Evolutionary conservation across 2,329 filamentous ascomycete genomes (phyloP), one percentile per base, ranked within the genome.

Genomic region (Alternaria longipes): DNA sequence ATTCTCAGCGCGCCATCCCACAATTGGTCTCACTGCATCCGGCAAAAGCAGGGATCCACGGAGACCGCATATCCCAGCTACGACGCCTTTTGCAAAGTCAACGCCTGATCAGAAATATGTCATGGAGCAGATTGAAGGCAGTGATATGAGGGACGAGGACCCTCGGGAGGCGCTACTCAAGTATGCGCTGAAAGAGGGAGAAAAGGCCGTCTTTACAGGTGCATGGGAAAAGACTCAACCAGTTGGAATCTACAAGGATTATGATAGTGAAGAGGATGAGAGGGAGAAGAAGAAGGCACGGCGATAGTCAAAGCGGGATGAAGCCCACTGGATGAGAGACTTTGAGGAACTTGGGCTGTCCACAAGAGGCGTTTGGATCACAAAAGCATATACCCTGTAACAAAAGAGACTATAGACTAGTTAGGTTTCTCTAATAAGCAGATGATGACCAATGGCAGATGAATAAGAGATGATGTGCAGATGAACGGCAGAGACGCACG

Each of bases 111-210:
- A 94, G 78, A 90, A 91, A 72, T 92, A 96, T 76, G 92, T 99
- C 63, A 90, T 90, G 70, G 88, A 94, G 74, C 92, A 91, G 67
- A 97, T 98, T 54, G 93, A 94, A 28, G 85, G 98, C 12, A 94
- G 93, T 64, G 90, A 88, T 64, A 97, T 99, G 92, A 85, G 97
- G 49, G 94, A 99, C 79, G 95, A 99, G 78, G 95, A 99, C 81
- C 95, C 95, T 0, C 85, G 95, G 65, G 95, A 97, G 80, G 95
- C 95, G 46, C 82, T 99, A 74, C 82, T 99, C 62, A 97, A 96
- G 82, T 99, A 98, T 83, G 94, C 93, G 38, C 92, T 97, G 56
- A 90, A 96, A 75, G 93, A 94, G 12, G 89, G 97, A 80, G 94
- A 92, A 76, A 94, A 98, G 76, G 94, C 94, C 0, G 86, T 97